A percentile compares a stretch with the other conserved stretches of the same genome.
These are phyloP conservation scores for Viola pubescens DNA, from an alignment of 441 rosid species.

Conservation along the genomic window DNA sequence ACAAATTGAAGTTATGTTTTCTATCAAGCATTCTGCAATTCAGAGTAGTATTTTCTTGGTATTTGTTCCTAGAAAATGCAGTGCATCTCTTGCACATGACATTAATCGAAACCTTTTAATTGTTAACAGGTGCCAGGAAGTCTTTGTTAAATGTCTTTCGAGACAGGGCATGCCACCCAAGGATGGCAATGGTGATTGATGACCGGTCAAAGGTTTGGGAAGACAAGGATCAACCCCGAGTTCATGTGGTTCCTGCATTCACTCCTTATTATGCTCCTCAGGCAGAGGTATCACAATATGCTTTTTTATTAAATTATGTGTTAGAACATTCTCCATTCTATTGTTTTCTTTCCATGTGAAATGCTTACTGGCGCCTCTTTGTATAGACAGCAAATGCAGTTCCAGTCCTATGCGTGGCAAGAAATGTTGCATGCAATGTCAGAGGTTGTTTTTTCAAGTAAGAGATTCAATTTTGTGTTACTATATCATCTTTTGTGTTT, in stretches of 20 bases:
- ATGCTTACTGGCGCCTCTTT: constrained; percentile 10
- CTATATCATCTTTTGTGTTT: constrained; percentile 6
- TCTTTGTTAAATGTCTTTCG: constrained; percentile 80
- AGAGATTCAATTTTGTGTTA: constrained; percentile 23
- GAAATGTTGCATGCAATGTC: constrained; percentile 98
- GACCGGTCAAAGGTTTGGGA: constrained; percentile 98
- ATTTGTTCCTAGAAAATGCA: no score
- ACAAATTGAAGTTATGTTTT: neutral
- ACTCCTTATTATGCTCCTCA: constrained; percentile 95
- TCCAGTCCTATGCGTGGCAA: constrained; percentile 90
- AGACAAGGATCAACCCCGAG: constrained; percentile 98
- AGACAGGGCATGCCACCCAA: constrained; percentile 87
- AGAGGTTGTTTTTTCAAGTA: constrained; percentile 96
- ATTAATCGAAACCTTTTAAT: constrained; percentile 10
- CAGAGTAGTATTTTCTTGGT: neutral
- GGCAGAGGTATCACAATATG: constrained; percentile 57
- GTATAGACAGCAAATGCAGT: constrained; percentile 69
- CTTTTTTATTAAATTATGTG: constrained; percentile 11
- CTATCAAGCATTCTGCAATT: neutral
- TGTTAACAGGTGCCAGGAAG: constrained; percentile 64
- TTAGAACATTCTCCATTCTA: neutral
- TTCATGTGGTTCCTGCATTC: constrained; percentile 91
- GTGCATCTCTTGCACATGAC: neutral
- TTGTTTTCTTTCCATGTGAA: constrained; percentile 7
- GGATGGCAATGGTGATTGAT: constrained; percentile 99